Conservation (phyloP, 2,329 filamentous ascomycete species). For the Phialophora verrucosa region DNA sequence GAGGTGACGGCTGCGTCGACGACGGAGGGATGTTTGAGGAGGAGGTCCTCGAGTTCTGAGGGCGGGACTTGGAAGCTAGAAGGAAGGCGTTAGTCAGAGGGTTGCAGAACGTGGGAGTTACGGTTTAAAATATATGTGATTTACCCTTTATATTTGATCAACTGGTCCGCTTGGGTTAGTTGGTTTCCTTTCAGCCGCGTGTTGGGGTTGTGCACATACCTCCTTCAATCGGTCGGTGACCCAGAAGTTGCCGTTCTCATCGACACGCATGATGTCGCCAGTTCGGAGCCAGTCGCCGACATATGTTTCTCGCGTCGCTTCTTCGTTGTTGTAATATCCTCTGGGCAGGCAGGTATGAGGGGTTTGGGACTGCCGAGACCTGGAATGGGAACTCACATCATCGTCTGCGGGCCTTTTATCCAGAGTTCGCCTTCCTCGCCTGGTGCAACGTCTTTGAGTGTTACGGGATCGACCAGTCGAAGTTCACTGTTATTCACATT, state of each 20-base stretch:
- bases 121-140: no score
- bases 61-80: slow-evolving; percentile 52
- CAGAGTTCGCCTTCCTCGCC: slow-evolving; percentile 60
- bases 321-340: slow-evolving; percentile 76
- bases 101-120: background rate
- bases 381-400: slow-evolving; percentile 19
- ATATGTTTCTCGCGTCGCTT: slow-evolving; percentile 72
- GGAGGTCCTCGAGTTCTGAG: slow-evolving; percentile 55
- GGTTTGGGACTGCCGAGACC: background rate
- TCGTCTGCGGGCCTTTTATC: slow-evolving; percentile 79
- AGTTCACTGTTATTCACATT: slow-evolving; percentile 13
- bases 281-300: slow-evolving; percentile 65
- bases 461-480: slow-evolving; percentile 27
- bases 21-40: slow-evolving; percentile 53
- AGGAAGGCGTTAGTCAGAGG: background rate
- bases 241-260: slow-evolving; percentile 72
- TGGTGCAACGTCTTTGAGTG: slow-evolving; percentile 23
- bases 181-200: background rate
- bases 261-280: slow-evolving; percentile 69
- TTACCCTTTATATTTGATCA: slow-evolving; percentile 56
- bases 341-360: slow-evolving; percentile 50
- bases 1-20: slow-evolving; percentile 56
- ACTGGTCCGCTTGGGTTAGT: slow-evolving; percentile 24
- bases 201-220: slow-evolving; percentile 10
- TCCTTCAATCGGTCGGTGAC: slow-evolving; percentile 83